Percentiles rank a stretch among this genome's conserved stretches.
phyloP scores from a whole-genome alignment of 768 basidiomycete species.

The Boletellus emodensis region DNA sequence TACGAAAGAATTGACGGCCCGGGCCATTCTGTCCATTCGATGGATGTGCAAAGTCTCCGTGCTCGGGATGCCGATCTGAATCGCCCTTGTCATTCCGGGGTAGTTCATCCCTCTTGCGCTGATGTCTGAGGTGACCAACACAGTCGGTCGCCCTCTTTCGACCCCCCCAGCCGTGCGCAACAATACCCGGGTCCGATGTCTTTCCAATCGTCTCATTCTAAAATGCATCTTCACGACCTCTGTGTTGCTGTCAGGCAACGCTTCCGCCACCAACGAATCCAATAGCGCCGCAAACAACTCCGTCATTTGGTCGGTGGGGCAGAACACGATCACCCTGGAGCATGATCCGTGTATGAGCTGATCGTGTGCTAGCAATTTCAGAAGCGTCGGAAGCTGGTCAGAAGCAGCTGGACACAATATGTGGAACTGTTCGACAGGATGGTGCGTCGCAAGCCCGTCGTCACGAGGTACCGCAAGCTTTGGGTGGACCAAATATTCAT shows the following conservation, averaged over 20 bases:
- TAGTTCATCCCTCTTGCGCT: slow-evolving; percentile 90
- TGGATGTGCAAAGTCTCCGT: slow-evolving; percentile 75
- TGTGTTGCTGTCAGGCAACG: slow-evolving; percentile 54
- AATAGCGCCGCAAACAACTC: slow-evolving; percentile 68
- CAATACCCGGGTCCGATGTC: slow-evolving; percentile 24
- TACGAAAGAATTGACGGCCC: slow-evolving; percentile 47
- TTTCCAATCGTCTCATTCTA: slow-evolving; percentile 40
- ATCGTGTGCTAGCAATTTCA: slow-evolving; percentile 83
- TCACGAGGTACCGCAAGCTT: not conserved
- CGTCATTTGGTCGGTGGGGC: slow-evolving; percentile 82
- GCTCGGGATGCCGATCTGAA: slow-evolving; percentile 83
- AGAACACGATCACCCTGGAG: slow-evolving; percentile 80
- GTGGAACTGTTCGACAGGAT: slow-evolving; percentile 77
- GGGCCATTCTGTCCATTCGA: slow-evolving; percentile 81
- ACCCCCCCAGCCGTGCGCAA: slow-evolving; percentile 9
- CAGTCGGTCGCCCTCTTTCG: slow-evolving; percentile 39
- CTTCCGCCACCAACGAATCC: slow-evolving; percentile 39
- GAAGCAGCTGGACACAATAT: slow-evolving; percentile 64
- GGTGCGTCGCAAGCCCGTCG: slow-evolving; percentile 48
- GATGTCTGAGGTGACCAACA: slow-evolving; percentile 84
- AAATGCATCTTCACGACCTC: slow-evolving; percentile 80
- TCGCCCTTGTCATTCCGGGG: slow-evolving; percentile 81
- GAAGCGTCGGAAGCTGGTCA: slow-evolving; percentile 73
- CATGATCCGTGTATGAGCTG: slow-evolving; percentile 64
- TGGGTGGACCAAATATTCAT: not conserved